Evolutionary conservation across 2,329 filamentous ascomycete genomes (phyloP), one percentile per base, ranked within the genome.

Genomic region (Fusarium penzigii): DNA sequence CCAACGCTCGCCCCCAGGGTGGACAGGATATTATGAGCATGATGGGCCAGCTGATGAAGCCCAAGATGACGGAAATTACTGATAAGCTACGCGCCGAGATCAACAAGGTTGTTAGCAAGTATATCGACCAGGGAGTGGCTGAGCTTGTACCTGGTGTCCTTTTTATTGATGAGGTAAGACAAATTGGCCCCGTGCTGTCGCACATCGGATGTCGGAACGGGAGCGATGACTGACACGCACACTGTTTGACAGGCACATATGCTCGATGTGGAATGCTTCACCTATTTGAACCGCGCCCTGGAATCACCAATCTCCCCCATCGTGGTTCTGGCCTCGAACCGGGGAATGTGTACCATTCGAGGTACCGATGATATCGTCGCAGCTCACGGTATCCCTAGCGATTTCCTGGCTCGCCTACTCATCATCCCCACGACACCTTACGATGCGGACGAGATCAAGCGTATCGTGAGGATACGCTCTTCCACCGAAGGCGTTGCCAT

Each of bases 41-140:
- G 94, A 97, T 99, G 93, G 94, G 94, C 66, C 94, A 99, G 75
- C 78, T 99, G 68, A 97, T 97, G 92, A 97, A 97, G 82, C 94
- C 94, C 56, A 95, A 95, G 79, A 97, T 97, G 86, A 99, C 94
- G 6, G 94, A 99, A 73, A 97, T 99, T 68, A 99, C 94, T 29
- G 94, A 99, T 75, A 99, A 99, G 79, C 78, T 99, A 68, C 85
- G 94, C 55, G 80, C 84, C 50, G 94, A 99, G 77, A 97, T 99
- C 78, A 97, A 99, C 84, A 97, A 97, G 78, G 93, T 99, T 29
- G 94, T 99, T 62, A 96, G 92, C 81, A 92, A 93, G 73, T 99
- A 97, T 75, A 99, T 99, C 64, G 94, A 97, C 70, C 93, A 97
- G 76, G 94, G 94, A 56, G 92, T 97, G 32, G 94, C 94, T 7